A percentile compares a stretch with the other conserved stretches of the same genome.
phyloP scores from a whole-genome alignment of 1,139 yeast species.

The Eremothecium gossypii region DNA sequence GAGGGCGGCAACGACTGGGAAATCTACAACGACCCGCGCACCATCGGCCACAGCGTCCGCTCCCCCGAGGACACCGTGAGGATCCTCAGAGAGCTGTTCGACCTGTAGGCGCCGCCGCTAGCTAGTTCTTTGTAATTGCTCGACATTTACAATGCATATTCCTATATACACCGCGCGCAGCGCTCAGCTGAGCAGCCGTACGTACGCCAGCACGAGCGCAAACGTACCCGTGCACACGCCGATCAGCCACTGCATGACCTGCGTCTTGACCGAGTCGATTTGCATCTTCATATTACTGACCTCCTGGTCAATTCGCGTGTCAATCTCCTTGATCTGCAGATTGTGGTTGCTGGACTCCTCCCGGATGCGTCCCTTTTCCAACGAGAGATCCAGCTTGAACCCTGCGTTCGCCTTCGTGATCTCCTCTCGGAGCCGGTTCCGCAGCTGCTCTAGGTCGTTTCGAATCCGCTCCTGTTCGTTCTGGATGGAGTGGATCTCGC shows the following conservation, averaged over 20 bases:
- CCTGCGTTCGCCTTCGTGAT: constrained; percentile 86
- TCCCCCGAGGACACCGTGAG: constrained; percentile 81
- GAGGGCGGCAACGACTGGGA: constrained; percentile 98
- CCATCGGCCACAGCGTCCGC: constrained; percentile 89
- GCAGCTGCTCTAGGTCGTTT: constrained; percentile 77
- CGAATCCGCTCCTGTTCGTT: constrained; percentile 82
- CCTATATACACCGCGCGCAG: background rate
- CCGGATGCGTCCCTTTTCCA: constrained; percentile 91
- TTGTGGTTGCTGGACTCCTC: constrained; percentile 92
- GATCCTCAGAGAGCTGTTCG: constrained; percentile 74
- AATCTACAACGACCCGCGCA: constrained; percentile 83
- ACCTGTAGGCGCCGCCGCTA: constrained; percentile 16
- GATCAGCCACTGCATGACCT: constrained; percentile 94
- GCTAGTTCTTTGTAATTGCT: background rate
- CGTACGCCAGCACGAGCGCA: constrained; percentile 85
- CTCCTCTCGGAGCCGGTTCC: constrained; percentile 81
- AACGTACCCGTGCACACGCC: constrained; percentile 98
- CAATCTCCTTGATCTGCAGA: constrained; percentile 87
- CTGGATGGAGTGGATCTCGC: constrained; percentile 72
- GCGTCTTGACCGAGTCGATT: constrained; percentile 88
- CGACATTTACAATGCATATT: background rate
- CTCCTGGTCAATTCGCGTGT: constrained; percentile 91
- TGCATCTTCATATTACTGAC: constrained; percentile 91
- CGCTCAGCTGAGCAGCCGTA: constrained; percentile 50
- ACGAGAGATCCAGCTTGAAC: constrained; percentile 77